Conservation (phyloP, 768 basidiomycete species). For the Lactarius pseudohatsudake region DNA sequence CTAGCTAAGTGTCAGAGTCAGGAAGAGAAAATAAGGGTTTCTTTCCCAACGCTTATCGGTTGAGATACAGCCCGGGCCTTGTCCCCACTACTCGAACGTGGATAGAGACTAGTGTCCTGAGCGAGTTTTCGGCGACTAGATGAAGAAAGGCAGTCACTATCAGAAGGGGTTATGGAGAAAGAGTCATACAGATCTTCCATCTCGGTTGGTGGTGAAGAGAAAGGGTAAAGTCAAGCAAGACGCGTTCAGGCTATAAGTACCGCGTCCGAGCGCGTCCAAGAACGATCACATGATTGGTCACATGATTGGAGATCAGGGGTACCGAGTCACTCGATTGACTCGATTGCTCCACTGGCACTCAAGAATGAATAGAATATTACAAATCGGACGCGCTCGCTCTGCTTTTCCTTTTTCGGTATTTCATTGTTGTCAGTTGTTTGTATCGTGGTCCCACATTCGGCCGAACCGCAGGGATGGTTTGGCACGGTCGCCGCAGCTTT, state of each 20-base stretch:
- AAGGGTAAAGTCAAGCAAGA: background rate
- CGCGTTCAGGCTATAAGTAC: background rate
- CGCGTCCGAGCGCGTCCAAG: background rate
- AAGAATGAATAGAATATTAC: no score
- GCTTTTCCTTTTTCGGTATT: background rate
- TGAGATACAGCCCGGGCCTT: slow-evolving; percentile 2
- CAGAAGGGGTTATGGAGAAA: background rate
- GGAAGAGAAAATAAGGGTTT: background rate
- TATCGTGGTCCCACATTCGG: background rate
- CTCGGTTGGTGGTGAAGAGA: background rate
- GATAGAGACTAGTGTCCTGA: slow-evolving; percentile 12
- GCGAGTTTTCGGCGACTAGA: slow-evolving; percentile 25
- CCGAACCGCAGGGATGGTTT: slow-evolving; percentile 2
- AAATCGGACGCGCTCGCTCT: no score
- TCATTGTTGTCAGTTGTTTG: slow-evolving; percentile 2
- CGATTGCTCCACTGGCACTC: no score
- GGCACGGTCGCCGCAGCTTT: slow-evolving; percentile 4
- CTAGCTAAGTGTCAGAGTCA: slow-evolving; percentile 3
- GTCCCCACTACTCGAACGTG: background rate
- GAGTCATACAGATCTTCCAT: slow-evolving; percentile 23
- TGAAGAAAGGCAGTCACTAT: background rate
- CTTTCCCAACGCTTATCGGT: slow-evolving; percentile 9
- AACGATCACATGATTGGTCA: slow-evolving; percentile 10
- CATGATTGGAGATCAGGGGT: background rate
- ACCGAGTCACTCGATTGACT: no score